Percentiles rank a stretch among this genome's conserved stretches.
Conservation (phyloP, 129 eudicot species). For the Pulicaria dysenterica region DNA sequence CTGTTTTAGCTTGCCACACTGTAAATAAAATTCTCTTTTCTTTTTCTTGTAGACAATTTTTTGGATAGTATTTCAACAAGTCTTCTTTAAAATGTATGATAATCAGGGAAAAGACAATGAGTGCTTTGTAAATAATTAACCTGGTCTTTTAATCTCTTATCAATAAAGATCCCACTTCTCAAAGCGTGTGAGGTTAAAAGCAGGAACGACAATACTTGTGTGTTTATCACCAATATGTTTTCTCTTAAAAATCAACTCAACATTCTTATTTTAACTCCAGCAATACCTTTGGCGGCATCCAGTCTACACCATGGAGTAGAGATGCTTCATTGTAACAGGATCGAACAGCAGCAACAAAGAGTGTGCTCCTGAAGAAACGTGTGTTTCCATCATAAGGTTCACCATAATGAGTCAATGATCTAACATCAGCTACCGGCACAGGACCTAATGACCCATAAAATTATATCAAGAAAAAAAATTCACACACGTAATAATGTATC, state of each 20-base stretch:
- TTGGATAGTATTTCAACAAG: too few species aligned
- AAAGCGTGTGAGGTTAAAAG: neutral
- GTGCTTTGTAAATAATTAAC: neutral
- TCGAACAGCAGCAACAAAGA: slow-evolving; percentile 98
- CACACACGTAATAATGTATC: slow-evolving; percentile 12
- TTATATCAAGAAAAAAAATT: slow-evolving; percentile 19
- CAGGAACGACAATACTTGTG: neutral
- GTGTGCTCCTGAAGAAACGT: slow-evolving; percentile 94
- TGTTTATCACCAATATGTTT: neutral
- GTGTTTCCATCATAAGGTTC: slow-evolving; percentile 99
- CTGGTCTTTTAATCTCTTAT: neutral
- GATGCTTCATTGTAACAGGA: slow-evolving; percentile 92
- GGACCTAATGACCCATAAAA: slow-evolving; percentile 56
- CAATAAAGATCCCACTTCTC: neutral
- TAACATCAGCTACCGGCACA: slow-evolving; percentile 90
- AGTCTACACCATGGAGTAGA: slow-evolving; percentile 94
- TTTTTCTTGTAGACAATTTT: too few species aligned
- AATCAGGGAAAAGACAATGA: neutral
- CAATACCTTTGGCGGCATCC: slow-evolving; percentile 99
- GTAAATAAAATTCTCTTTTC: too few species aligned
- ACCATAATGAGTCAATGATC: slow-evolving; percentile 94
- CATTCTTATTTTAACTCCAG: neutral
- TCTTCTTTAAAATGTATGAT: neutral
- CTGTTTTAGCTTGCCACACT: too few species aligned
- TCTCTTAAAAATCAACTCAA: neutral